Evolutionary conservation across 805 yeast genomes (phyloP).

Genomic region (Suhomyces xylopsoci): DNA sequence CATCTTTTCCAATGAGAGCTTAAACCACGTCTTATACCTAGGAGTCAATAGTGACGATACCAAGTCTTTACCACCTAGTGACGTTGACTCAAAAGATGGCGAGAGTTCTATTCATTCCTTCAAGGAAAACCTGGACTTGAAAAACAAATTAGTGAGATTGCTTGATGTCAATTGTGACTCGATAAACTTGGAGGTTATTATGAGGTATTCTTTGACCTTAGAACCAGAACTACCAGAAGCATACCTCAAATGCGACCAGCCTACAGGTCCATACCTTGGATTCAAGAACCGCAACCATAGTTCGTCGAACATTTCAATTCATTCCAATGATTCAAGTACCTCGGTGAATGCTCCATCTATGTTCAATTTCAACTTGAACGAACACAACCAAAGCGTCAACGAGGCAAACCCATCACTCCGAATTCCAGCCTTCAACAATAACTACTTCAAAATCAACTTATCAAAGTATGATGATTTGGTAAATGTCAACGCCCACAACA

Average conservation of each 20-base stretch:
- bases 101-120: neutral
- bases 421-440: slow-evolving; percentile 36
- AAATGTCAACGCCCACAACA: neutral
- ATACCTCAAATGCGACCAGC: slow-evolving; percentile 20
- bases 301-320: slow-evolving; percentile 21
- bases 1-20: slow-evolving; percentile 41
- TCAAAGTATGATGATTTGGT: slow-evolving; percentile 34
- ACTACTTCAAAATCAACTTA: slow-evolving; percentile 32
- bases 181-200: slow-evolving; percentile 49
- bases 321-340: slow-evolving; percentile 21
- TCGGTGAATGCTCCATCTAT: slow-evolving; percentile 9
- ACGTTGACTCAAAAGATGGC: slow-evolving; percentile 5
- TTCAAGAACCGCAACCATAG: slow-evolving; percentile 10
- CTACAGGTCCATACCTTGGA: slow-evolving; percentile 3
- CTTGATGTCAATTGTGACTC: slow-evolving; percentile 44
- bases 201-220: slow-evolving; percentile 58
- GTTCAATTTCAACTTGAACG: neutral
- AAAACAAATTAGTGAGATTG: slow-evolving; percentile 41
- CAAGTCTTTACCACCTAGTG: slow-evolving; percentile 18
- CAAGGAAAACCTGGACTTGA: slow-evolving; percentile 11
- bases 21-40: slow-evolving; percentile 40
- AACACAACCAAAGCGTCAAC: slow-evolving; percentile 5
- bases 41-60: slow-evolving; percentile 36
- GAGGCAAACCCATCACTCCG: slow-evolving; percentile 15
- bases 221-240: slow-evolving; percentile 59